phyloP scores from a whole-genome alignment of 768 basidiomycete genomes.

The Pulveroboletus ravenelii region DNA sequence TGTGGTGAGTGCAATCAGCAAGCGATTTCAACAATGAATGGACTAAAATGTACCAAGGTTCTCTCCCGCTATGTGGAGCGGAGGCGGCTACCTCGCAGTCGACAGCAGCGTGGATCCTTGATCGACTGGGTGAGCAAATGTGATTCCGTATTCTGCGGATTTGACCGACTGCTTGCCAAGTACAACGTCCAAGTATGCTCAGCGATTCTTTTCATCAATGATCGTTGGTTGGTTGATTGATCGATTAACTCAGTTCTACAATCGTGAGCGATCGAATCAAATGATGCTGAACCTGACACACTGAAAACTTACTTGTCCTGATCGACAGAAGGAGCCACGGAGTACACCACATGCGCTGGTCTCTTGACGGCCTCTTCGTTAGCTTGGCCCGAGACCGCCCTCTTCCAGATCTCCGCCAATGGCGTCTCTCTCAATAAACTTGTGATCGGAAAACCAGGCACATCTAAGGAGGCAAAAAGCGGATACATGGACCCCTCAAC shows the following conservation, averaged over 20 bases:
- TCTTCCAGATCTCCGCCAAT: constrained; percentile 47
- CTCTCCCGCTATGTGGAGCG: constrained; percentile 16
- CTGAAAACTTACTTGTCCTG: neutral
- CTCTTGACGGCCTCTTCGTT: constrained; percentile 56
- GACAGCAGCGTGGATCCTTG: constrained; percentile 32
- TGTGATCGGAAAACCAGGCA: constrained; percentile 54
- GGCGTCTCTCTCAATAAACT: constrained; percentile 47
- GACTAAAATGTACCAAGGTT: constrained; percentile 13
- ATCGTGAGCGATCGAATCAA: constrained; percentile 15
- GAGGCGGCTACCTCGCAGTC: constrained; percentile 38
- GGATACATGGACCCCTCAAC: constrained; percentile 57
- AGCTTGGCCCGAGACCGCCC: constrained; percentile 57
- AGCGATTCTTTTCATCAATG: neutral
- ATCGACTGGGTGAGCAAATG: constrained; percentile 40
- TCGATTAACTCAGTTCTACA: constrained; percentile 22
- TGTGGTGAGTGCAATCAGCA: constrained; percentile 12
- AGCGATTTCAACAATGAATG: neutral
- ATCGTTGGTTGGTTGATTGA: neutral
- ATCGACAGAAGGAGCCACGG: constrained; percentile 50
- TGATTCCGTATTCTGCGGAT: neutral
- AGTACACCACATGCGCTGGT: constrained; percentile 59
- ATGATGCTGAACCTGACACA: neutral
- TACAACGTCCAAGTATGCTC: constrained; percentile 38
- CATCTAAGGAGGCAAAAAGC: constrained; percentile 37
- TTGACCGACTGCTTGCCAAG: constrained; percentile 5